Conservation (phyloP, 2,329 filamentous ascomycete genomes). For the Pseudocercospora pini-densiflorae region DNA sequence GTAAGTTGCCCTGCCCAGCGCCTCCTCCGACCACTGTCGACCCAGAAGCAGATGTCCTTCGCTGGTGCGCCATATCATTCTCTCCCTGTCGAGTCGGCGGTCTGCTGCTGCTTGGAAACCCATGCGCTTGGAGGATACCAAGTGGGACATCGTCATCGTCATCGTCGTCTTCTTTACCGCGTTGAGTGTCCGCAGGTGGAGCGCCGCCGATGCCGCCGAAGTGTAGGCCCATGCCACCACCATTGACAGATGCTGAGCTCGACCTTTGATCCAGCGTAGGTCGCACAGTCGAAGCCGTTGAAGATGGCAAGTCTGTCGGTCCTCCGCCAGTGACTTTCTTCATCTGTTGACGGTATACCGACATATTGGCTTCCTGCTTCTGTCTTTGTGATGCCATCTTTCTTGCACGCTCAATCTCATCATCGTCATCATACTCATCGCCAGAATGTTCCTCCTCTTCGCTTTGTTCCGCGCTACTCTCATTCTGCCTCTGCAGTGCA, state of each 20-base stretch:
- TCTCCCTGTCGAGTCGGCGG: slow-evolving; percentile 70
- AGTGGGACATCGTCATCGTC: slow-evolving; percentile 89
- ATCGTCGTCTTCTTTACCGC: slow-evolving; percentile 56
- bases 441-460: slow-evolving; percentile 57
- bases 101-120: slow-evolving; percentile 79
- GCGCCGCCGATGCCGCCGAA: slow-evolving; percentile 39
- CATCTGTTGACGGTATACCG: slow-evolving; percentile 92
- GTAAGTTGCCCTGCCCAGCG: slow-evolving; percentile 61
- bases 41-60: slow-evolving; percentile 52
- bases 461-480: slow-evolving; percentile 44
- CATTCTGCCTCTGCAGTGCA: slow-evolving; percentile 69
- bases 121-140: slow-evolving; percentile 84
- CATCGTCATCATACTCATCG: slow-evolving; percentile 71
- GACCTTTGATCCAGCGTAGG: slow-evolving; percentile 60
- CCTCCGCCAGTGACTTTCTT: slow-evolving; percentile 90
- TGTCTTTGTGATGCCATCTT: slow-evolving; percentile 75
- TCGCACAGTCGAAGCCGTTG: slow-evolving; percentile 50
- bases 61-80: slow-evolving; percentile 61
- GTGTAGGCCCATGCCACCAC: slow-evolving; percentile 28
- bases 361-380: slow-evolving; percentile 88
- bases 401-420: slow-evolving; percentile 76
- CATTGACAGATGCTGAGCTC: slow-evolving; percentile 28
- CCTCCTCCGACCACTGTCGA: slow-evolving; percentile 49
- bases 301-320: slow-evolving; percentile 48
- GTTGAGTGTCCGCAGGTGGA: slow-evolving; percentile 32